Evolutionary conservation across 305 asterid genomes (phyloP).

Genomic region (Fraxinus sp.): DNA sequence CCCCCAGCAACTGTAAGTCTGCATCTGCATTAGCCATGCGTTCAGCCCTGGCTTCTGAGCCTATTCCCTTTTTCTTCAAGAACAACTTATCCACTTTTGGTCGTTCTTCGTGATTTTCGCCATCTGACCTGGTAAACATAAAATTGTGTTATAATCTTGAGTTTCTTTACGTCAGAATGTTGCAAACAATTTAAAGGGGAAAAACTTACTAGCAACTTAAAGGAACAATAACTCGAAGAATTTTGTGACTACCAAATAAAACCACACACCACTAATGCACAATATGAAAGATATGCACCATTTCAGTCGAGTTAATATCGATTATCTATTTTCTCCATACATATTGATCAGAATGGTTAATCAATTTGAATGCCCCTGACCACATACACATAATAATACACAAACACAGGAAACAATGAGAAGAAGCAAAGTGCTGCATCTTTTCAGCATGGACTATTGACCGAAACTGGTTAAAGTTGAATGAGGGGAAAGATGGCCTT

Average conservation of each 20-base stretch:
- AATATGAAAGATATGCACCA: neutral
- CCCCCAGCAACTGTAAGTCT: conserved; percentile 83
- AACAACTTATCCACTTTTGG: conserved; percentile 72
- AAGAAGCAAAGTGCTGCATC: neutral
- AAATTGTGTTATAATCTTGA: conserved; percentile 11
- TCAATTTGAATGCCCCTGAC: neutral
- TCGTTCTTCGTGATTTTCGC: conserved; percentile 48
- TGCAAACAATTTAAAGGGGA: conserved; percentile 12
- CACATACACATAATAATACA: conserved; percentile 1
- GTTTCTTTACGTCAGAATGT: conserved; percentile 4
- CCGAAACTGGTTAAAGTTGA: conserved; percentile 1
- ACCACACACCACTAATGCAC: neutral
- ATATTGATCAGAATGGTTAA: neutral
- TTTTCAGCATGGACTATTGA: neutral
- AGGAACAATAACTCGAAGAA: neutral
- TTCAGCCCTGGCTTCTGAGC: conserved; percentile 89
- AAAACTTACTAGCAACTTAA: conserved; percentile 7
- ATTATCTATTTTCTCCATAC: neutral
- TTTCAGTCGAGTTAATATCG: neutral
- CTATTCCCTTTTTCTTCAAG: conserved; percentile 82
- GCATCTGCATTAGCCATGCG: conserved; percentile 77
- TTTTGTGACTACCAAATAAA: conserved; percentile 1
- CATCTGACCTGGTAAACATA: conserved; percentile 47
- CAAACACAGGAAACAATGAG: neutral
- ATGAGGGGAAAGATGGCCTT: neutral